Conservation (phyloP, 2,329 filamentous ascomycete species). For the Didymella pinodella region DNA sequence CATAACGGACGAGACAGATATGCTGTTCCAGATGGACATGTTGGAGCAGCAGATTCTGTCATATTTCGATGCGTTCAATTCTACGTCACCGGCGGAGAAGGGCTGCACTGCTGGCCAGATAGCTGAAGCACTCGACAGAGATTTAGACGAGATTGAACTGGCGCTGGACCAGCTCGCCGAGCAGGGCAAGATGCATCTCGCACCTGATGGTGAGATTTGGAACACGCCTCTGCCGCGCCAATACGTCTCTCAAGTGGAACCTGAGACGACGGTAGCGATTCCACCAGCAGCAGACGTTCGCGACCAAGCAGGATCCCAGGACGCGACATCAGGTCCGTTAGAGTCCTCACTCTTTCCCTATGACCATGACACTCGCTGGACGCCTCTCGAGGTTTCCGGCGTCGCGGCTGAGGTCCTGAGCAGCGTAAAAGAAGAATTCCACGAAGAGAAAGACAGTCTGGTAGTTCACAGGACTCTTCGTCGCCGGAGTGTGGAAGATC, state of each 20-base stretch:
- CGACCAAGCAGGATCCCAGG: constrained; percentile 7
- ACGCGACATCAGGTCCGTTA: constrained; percentile 17
- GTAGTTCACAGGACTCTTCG: constrained; percentile 29
- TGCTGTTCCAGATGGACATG: constrained; percentile 12
- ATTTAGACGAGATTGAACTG: constrained; percentile 10
- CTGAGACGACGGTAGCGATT: background rate
- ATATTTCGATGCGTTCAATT: constrained; percentile 1
- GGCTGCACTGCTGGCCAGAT: constrained; percentile 4
- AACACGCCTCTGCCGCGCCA: constrained; percentile 4
- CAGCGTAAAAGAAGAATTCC: constrained; percentile 28
- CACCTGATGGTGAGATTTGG: constrained; percentile 14
- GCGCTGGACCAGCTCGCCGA: constrained; percentile 10
- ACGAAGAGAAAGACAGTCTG: constrained; percentile 24
- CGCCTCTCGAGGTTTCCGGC: constrained; percentile 29
- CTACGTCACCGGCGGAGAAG: background rate
- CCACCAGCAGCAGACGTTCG: background rate
- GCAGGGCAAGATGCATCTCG: constrained; percentile 12
- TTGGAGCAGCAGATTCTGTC: constrained; percentile 14
- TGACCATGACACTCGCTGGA: constrained; percentile 23
- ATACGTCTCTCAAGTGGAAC: background rate
- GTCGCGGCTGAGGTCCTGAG: constrained; percentile 29
- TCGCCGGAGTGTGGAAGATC: constrained; percentile 24
- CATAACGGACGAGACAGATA: constrained; percentile 2
- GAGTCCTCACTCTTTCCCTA: constrained; percentile 22
- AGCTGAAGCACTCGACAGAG: background rate